Percentiles rank a stretch among this genome's conserved stretches.
These are phyloP conservation scores for Colletotrichum endophyticum DNA, from an alignment of 2,329 filamentous ascomycete genomes.

Conservation along the genomic window DNA sequence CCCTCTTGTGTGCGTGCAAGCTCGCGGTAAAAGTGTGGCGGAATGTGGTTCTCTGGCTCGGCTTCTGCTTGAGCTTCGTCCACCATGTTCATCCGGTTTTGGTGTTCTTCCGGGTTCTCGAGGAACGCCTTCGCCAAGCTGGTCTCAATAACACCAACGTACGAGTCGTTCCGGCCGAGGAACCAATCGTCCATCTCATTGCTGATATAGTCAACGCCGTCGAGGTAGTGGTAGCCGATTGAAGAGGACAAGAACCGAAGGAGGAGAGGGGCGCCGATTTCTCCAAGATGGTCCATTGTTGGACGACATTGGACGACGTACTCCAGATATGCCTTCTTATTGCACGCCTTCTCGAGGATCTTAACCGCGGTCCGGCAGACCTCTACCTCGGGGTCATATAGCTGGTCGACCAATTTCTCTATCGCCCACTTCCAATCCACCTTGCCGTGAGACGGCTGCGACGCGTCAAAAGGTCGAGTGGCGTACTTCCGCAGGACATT, in stretches of 20 bases:
- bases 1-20: constrained; percentile 92
- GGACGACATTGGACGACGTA: constrained; percentile 97
- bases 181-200: constrained; percentile 99
- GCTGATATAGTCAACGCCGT: constrained; percentile 97
- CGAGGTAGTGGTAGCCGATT: constrained; percentile 95
- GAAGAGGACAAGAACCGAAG: constrained; percentile 94
- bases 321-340: constrained; percentile 87
- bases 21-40: constrained; percentile 98
- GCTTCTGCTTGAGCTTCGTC: constrained; percentile 62
- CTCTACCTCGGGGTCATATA: constrained; percentile 96
- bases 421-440: constrained; percentile 92
- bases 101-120: constrained; percentile 64
- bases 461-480: constrained; percentile 50
- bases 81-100: constrained; percentile 63
- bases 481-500: constrained; percentile 88
- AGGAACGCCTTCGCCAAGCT: constrained; percentile 86
- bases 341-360: constrained; percentile 96
- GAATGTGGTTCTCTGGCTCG: constrained; percentile 72
- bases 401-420: constrained; percentile 92
- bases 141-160: constrained; percentile 94
- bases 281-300: constrained; percentile 91
- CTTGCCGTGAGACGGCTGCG: constrained; percentile 35
- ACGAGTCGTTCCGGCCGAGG: constrained; percentile 93
- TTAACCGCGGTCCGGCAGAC: constrained; percentile 97
- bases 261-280: constrained; percentile 92